Base-by-base conservation (phyloP, 202 grass and related monocot species). In the Setaria italica region DNA sequence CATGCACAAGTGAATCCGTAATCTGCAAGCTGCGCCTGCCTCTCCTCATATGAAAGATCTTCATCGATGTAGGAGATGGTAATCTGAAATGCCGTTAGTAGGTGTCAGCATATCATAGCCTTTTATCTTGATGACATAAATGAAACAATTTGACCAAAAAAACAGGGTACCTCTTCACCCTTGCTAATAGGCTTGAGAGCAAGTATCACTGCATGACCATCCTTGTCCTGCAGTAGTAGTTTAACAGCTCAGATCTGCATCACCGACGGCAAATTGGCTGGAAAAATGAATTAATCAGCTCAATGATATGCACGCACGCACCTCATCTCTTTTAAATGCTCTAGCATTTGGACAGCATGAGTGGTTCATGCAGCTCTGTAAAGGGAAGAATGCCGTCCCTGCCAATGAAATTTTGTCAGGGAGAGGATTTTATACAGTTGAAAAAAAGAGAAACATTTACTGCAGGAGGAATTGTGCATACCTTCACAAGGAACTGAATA, bases 301-400 rank as follows among this genome's bases (percentile, higher is more conserved):
- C 2, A n/a, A 72, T 53, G 53, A 64, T 19, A 74, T 85, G 63
- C 11, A 62, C 17, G 9, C 3, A 62, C 34, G 50, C 81, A 95
- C 90, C 93, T 92, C 88, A 3, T 99, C 97, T 69, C 97, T 97
- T 88, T 97, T 96, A 85, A 94, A 96, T 83, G 93, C 97, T 94
- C 91, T 96, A 42, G 94, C 91, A 84, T 94, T 99, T 80, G 97
- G 97, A 82, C 91, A 91, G 65, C 93, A 99, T 12, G 93, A 99
- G 69, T 99, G 97, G 17, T 99, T 99, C 97, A 99, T 96, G 59
- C 93, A 99, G 72, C 97, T 99, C 81, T 99, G 97, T 30, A 99
- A 76, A 70, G 97, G 92, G 72, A 96, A 99, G 88, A 99, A 96
- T 29, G 86, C 92, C 29, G 93, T 99, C 45, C 97, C 97, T 99